A percentile compares a stretch with the other conserved stretches of the same genome.
Evolutionary conservation across 2,329 filamentous ascomycete genomes (phyloP).

Genomic region (Penicillium nordicum): DNA sequence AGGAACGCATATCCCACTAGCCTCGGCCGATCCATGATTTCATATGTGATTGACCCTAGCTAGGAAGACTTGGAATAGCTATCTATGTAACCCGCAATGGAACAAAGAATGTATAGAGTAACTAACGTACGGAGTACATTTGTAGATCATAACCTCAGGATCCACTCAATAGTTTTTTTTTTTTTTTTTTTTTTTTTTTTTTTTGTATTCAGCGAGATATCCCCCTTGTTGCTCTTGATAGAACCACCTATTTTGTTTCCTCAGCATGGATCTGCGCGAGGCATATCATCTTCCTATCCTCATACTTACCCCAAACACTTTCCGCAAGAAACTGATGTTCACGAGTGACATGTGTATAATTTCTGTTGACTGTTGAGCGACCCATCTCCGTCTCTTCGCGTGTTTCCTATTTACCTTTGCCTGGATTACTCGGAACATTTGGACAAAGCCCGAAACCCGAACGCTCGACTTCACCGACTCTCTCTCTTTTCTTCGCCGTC

Average conservation of each 20-base stretch:
- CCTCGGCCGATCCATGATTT: neutral
- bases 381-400: slow-evolving; percentile 10
- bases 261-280: slow-evolving; percentile 16
- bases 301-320: slow-evolving; percentile 4
- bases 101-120: neutral
- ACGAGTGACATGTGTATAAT: slow-evolving; percentile 34
- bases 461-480: neutral
- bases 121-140: neutral
- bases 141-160: neutral
- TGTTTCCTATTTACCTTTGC: neutral
- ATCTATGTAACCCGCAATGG: neutral
- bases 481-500: neutral
- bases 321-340: slow-evolving; percentile 28
- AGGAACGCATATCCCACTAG: neutral
- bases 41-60: neutral
- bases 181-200: slow-evolving; percentile 2
- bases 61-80: too few relatives aligned
- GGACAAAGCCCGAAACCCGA: neutral
- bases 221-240: slow-evolving; percentile 21
- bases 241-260: slow-evolving; percentile 15
- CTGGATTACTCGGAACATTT: neutral
- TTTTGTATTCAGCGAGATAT: slow-evolving; percentile 23
- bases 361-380: slow-evolving; percentile 20
- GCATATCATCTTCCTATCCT: slow-evolving; percentile 13
- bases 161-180: neutral